Evolutionary conservation across 768 basidiomycete genomes (phyloP).

Genomic region (Aureoboletus auriporus): DNA sequence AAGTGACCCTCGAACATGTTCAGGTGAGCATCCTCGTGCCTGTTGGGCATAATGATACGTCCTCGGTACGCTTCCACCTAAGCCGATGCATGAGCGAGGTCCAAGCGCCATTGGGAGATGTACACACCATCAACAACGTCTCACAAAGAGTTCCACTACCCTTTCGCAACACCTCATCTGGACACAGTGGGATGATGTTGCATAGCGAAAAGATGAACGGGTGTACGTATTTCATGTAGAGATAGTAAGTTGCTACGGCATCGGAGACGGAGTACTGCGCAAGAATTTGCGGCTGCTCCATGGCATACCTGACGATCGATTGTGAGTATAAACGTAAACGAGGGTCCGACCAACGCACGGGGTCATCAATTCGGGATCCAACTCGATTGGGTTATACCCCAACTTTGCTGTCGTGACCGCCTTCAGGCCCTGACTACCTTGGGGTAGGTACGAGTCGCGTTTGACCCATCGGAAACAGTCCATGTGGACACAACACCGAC

Average conservation of each 20-base stretch:
- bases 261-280: slow-evolving; percentile 99
- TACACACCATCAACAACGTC: slow-evolving; percentile 89
- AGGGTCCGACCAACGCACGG: slow-evolving; percentile 58
- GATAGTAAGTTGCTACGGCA: slow-evolving; percentile 99
- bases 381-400: slow-evolving; percentile 94
- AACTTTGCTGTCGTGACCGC: slow-evolving; percentile 95
- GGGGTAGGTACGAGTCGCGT: slow-evolving; percentile 96
- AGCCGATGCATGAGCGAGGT: slow-evolving; percentile 4
- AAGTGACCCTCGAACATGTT: slow-evolving; percentile 95
- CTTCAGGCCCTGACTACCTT: slow-evolving; percentile 97
- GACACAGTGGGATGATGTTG: slow-evolving; percentile 96
- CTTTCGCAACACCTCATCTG: slow-evolving; percentile 94
- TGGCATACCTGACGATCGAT: slow-evolving; percentile 66
- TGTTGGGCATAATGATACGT: slow-evolving; percentile 95
- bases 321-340: neutral
- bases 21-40: slow-evolving; percentile 89
- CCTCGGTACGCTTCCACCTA: slow-evolving; percentile 95
- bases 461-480: slow-evolving; percentile 99
- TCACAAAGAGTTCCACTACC: slow-evolving; percentile 97
- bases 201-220: slow-evolving; percentile 99
- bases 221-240: slow-evolving; percentile 99
- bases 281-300: slow-evolving; percentile 90
- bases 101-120: neutral
- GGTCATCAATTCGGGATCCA: slow-evolving; percentile 99
- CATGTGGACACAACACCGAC: slow-evolving; percentile 91